Evolutionary conservation across 1,139 yeast genomes (phyloP).

Genomic region (Insectozyma bohioensis): DNA sequence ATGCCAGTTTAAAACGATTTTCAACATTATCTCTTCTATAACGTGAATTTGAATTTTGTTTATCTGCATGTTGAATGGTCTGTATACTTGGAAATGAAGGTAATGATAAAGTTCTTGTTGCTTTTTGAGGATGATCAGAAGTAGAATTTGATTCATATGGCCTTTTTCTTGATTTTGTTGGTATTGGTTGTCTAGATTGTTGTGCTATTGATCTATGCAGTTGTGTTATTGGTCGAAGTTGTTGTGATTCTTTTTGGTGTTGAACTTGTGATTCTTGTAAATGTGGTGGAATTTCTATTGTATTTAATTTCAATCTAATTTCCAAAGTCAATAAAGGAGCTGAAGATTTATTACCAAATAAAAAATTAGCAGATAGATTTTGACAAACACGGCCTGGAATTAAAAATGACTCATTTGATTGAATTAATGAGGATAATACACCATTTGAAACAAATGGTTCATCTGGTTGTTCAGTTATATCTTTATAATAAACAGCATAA

Average conservation of each 20-base stretch:
- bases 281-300: constrained; percentile 25
- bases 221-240: constrained; percentile 2
- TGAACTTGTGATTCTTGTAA: constrained; percentile 5
- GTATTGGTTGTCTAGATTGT: constrained; percentile 3
- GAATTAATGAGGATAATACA: constrained; percentile 47
- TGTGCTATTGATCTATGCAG: too few species aligned
- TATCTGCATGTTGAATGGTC: constrained; percentile 45
- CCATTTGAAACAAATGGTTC: constrained; percentile 81
- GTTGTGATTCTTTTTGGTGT: constrained; percentile 6
- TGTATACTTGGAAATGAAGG: constrained; percentile 53
- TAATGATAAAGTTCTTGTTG: constrained; percentile 64
- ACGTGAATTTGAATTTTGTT: constrained; percentile 36
- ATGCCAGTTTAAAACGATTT: constrained; percentile 50
- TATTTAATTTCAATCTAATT: constrained; percentile 58
- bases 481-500: constrained; percentile 71
- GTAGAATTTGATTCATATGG: constrained; percentile 10
- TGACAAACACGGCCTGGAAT: constrained; percentile 75
- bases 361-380: constrained; percentile 54
- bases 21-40: constrained; percentile 45
- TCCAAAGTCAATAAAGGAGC: constrained; percentile 60
- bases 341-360: constrained; percentile 45
- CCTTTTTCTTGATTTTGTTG: constrained; percentile 10
- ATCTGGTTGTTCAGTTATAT: constrained; percentile 67
- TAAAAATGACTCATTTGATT: constrained; percentile 28
- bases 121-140: constrained; percentile 42